Evolutionary conservation across 2,329 filamentous ascomycete genomes (phyloP), one percentile per base, ranked within the genome.

Genomic region (Shiraia bambusicola): DNA sequence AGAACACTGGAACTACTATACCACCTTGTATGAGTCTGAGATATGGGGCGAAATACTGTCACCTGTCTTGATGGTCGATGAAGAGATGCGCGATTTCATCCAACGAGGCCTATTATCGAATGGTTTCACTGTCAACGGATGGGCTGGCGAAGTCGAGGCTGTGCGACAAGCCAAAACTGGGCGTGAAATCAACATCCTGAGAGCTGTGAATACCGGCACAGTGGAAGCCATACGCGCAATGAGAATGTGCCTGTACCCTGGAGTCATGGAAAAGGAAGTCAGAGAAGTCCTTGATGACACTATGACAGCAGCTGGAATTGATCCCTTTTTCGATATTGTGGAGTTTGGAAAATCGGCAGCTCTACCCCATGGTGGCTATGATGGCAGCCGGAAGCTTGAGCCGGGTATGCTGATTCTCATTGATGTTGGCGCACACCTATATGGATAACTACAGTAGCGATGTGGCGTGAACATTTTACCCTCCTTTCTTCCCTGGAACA

Each of bases 31-130:
- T 10, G 48, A 72, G 16, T 53, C 58, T 3, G 47, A 50, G 7
- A 61, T 63, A 3, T 64, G 59, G 60, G 76, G 73, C 1, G 50
- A 60, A 7, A 54, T 28, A 1, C 40, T 61, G 2, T 59, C 59
- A 0, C 57, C 66, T 4, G 73, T 58, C n/a, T 49, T 84, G n/a
- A 82, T 84, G 76, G 73, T 82, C 11, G 81, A 84, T 47, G 81
- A 84, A 48, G 81, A 84, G 54, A 81, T 83, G 58, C 74, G 81
- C 2, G 80, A 84, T 58, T 84, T 77, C 58, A 83, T 85, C 35
- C 72, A 77, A 28, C 73, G 81, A 2, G 81, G 81, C 0, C 69
- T 84, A 0, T 70, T 69, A 2, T 56, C 65, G 1, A 73, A 71
- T 30, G 80, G 79, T 0, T 83, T 84, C 48, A 66, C 76, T n/a